Conservation (phyloP, 192 early-diverging fungal species). For the Glomus cerebriforme region DNA sequence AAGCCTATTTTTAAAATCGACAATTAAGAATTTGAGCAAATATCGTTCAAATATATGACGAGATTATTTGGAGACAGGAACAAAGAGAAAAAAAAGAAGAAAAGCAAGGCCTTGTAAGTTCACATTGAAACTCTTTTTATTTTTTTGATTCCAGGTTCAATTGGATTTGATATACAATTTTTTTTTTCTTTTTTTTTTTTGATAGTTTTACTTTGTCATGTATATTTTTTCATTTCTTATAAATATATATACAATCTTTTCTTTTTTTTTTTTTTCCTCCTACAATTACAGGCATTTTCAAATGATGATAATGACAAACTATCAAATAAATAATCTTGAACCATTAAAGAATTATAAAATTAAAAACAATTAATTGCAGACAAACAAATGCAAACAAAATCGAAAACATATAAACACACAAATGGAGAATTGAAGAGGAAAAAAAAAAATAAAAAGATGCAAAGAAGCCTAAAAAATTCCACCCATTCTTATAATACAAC, state of each 20-base stretch:
- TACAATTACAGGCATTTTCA: constrained; percentile 11
- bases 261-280: background rate
- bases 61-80: constrained; percentile 12
- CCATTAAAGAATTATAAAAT: background rate
- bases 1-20: constrained; percentile 15
- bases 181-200: background rate
- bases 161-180: background rate
- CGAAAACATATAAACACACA: background rate
- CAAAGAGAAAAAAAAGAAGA: constrained; percentile 15
- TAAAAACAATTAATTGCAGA: background rate
- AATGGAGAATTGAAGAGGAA: background rate
- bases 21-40: background rate
- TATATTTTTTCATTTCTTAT: background rate
- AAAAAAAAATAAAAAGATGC: background rate
- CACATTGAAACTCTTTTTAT: background rate
- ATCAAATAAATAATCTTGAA: background rate
- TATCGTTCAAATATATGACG: constrained; percentile 14
- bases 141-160: constrained; percentile 1
- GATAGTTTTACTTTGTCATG: background rate
- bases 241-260: background rate
- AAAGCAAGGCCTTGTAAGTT: constrained; percentile 22
- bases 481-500: background rate
- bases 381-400: background rate
- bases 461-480: constrained; percentile 4
- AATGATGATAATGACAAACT: background rate